Base-by-base conservation (phyloP, 2,329 filamentous ascomycete genomes). In the Neofusicoccum umdonicola region DNA sequence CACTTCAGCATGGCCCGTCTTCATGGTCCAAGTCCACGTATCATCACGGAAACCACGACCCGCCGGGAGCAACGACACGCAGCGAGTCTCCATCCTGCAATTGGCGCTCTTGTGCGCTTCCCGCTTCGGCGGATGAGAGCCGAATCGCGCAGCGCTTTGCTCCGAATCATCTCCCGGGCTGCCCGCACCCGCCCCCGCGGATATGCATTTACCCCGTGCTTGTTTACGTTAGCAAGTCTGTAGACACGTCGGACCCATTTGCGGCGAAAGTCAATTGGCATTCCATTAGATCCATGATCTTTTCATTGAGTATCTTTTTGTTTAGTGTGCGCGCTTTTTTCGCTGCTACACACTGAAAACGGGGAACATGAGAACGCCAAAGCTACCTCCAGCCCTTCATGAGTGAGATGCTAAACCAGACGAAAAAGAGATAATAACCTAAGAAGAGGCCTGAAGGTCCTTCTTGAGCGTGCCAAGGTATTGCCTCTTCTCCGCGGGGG, bases 381-480 rank as follows among this genome's bases (percentile, higher is more conserved):
- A 69, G 73, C 74, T 70, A 75, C 74, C 75, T 72, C 74, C 74
- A 71, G 71, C 52, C 65, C 60, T 69, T 71, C 71, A 71, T 69
- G 73, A 75, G 74, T 71, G 71, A 76, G 62, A 64, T 58, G 62
- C 52, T 45, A 57, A 57, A 57, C 62, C 62, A 58, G 27, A 64
- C 52, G 22, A 66, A 60, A 64, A 52, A 64, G 54, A 51, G 41
- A 47, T 64, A 66, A 67, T 65, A 69, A 68, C 70, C 80, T 85
- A 87, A 76, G 82, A 77, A 76, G 82, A 80, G 62, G 45, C 42
- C 52, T 58, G 51, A 73, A 90, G 82, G 77, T 99, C 95, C 92
- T 98, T 99, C 93, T 99, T 99, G 91, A 99, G 92, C 66, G 93
- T 96, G 85, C 95, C 95, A 84, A 97, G 82, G 88, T 92, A 95